Evolutionary conservation across 345 rosid genomes (phyloP).

Genomic region (Cardamine occulta): DNA sequence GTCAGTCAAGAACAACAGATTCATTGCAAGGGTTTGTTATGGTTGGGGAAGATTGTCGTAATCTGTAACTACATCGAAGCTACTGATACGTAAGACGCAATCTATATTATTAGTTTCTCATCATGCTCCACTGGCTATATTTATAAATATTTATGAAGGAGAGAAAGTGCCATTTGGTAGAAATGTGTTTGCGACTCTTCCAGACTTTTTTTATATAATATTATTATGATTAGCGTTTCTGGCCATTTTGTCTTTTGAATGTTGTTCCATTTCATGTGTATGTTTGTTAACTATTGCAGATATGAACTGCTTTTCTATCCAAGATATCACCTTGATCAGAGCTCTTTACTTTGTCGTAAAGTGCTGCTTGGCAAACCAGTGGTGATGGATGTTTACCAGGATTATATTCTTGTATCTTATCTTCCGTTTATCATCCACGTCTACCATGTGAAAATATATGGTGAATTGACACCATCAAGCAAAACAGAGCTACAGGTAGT

Average conservation of each 20-base stretch:
- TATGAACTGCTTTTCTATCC: slow-evolving; percentile 97
- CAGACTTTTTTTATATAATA: not conserved
- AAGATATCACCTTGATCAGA: slow-evolving; percentile 94
- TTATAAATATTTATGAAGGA: not conserved
- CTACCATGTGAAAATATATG: slow-evolving; percentile 73
- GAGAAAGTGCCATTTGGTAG: slow-evolving; percentile 3
- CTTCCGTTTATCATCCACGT: slow-evolving; percentile 91
- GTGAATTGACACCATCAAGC: slow-evolving; percentile 78
- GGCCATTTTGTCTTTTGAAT: slow-evolving; percentile 9
- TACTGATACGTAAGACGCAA: slow-evolving; percentile 69
- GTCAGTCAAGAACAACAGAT: slow-evolving; percentile 92
- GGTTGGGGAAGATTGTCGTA: slow-evolving; percentile 94
- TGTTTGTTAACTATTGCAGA: slow-evolving; percentile 50
- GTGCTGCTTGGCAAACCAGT: slow-evolving; percentile 84
- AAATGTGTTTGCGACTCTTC: slow-evolving; percentile 18
- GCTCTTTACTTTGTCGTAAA: slow-evolving; percentile 88
- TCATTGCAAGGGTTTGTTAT: slow-evolving; percentile 90
- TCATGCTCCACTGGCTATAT: slow-evolving; percentile 21
- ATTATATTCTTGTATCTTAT: slow-evolving; percentile 85
- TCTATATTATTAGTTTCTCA: slow-evolving; percentile 25
- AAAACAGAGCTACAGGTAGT: slow-evolving; percentile 88
- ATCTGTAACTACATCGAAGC: slow-evolving; percentile 87
- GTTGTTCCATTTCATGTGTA: slow-evolving; percentile 3
- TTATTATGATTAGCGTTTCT: not conserved
- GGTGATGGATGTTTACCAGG: slow-evolving; percentile 96